Evolutionary conservation across 2,329 filamentous ascomycete genomes (phyloP), one percentile per base, ranked within the genome.

Genomic region (Chalaropsis ovoidea): DNA sequence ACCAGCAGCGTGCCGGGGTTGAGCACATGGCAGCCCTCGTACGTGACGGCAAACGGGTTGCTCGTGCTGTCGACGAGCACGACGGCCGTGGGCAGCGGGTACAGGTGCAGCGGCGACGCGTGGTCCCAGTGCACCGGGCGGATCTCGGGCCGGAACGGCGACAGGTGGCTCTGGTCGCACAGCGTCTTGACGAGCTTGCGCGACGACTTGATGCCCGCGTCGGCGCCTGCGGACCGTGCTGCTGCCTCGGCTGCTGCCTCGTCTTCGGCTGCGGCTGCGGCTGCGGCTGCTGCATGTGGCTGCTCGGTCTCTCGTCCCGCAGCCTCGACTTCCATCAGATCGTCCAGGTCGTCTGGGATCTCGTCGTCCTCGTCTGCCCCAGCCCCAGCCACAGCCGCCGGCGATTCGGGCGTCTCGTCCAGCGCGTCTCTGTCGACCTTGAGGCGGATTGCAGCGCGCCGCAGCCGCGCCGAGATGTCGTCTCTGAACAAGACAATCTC

Each of bases 21-120:
- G 82, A 99, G 86, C 42, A 96, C 92, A 76, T 94, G 89, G 72
- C 94, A 97, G 0, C 92, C 93, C 75, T 96, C 93, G 72, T 97
- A 97, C 15, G 89, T 95, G 69, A 96, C 79, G 64, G 87, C 88
- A 72, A 96, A 99, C 0, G 90, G 82, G 15, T 89, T 86, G 10
- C 87, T 86, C 52, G 92, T 89, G 0, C 87, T 80, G 75, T 99
- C 94, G 1, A 90, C 86, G 3, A 99, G 76, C 17, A 95, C 83
- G 72, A 97, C 78, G 0, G 89, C 85, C 22, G 89, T 93, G 1
- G 94, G 94, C 35, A 97, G 76, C 8, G 93, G 94, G 74, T 96
- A 97, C 24, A 99, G 77, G 65, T 90, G 87, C 69, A 97, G 75
- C 2, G 88, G 78, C 4, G 83, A 80, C 0, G 86, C 86, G 74